Evolutionary conservation across 2,329 filamentous ascomycete genomes (phyloP).

Genomic region (Aspergillus ochraceoroseus): DNA sequence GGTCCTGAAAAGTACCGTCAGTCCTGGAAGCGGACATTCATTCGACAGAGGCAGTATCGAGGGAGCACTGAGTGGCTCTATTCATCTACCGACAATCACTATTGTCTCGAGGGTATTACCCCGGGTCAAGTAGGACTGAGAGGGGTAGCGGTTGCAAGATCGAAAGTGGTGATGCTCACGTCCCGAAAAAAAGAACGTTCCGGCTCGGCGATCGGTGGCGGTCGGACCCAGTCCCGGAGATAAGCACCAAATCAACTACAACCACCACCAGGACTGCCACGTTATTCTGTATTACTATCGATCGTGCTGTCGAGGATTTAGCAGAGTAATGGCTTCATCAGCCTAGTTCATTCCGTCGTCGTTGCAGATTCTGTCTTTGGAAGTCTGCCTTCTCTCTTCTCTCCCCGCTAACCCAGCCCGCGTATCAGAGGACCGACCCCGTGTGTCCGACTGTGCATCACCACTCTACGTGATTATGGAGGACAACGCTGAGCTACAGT

Average conservation of each 20-base stretch:
- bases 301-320: background rate
- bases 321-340: constrained; percentile 1
- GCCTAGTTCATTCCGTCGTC: background rate
- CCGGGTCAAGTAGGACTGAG: background rate
- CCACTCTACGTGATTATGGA: constrained; percentile 38
- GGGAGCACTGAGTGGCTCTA: background rate
- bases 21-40: constrained; percentile 28
- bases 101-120: too few species aligned
- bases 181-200: constrained; percentile 23
- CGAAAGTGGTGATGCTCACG: constrained; percentile 14
- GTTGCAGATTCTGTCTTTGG: background rate
- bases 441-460: too few species aligned
- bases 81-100: too few species aligned
- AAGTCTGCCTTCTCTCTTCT: background rate
- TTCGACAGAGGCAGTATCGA: constrained; percentile 10
- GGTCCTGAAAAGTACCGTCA: constrained; percentile 24
- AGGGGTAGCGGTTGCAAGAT: constrained; percentile 6
- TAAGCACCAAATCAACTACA: constrained; percentile 11
- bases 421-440: constrained; percentile 19
- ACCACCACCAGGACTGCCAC: too few species aligned
- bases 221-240: constrained; percentile 18
- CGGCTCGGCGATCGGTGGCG: constrained; percentile 23
- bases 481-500: constrained; percentile 68
- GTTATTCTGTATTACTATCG: too few species aligned
- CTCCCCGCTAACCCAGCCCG: constrained; percentile 18